A percentile compares a stretch with the other conserved stretches of the same genome.
phyloP scores from a whole-genome alignment of 495 filamentous ascomycete genomes.

The Penicillium lagena region DNA sequence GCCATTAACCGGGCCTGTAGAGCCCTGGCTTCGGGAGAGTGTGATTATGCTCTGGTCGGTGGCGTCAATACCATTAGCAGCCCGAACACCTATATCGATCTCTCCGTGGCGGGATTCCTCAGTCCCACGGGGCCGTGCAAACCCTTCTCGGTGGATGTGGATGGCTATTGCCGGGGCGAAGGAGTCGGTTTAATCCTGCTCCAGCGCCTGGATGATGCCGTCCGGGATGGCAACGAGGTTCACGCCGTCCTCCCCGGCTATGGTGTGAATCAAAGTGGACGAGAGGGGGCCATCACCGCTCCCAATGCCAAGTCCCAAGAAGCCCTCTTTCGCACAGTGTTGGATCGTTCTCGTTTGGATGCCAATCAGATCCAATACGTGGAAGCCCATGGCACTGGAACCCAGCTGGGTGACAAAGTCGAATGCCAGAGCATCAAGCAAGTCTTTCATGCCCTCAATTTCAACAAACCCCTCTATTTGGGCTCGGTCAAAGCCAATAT shows the following conservation, averaged over 20 bases:
- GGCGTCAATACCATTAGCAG: slow-evolving; percentile 32
- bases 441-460: slow-evolving; percentile 18
- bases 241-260: slow-evolving; percentile 53
- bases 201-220: slow-evolving; percentile 53
- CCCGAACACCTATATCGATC: slow-evolving; percentile 21
- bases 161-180: slow-evolving; percentile 35
- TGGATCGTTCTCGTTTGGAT: slow-evolving; percentile 1
- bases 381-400: slow-evolving; percentile 40
- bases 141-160: slow-evolving; percentile 40
- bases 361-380: slow-evolving; percentile 15
- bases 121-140: slow-evolving; percentile 54
- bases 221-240: slow-evolving; percentile 55
- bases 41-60: slow-evolving; percentile 22
- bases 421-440: slow-evolving; percentile 21
- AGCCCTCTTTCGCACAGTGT: slow-evolving; percentile 13
- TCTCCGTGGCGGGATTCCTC: slow-evolving; percentile 33
- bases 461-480: slow-evolving; percentile 10
- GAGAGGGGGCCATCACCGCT: slow-evolving; percentile 57
- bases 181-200: slow-evolving; percentile 27
- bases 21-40: slow-evolving; percentile 25
- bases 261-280: slow-evolving; percentile 53
- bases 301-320: slow-evolving; percentile 24
- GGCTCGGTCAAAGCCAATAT: slow-evolving; percentile 37
- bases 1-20: slow-evolving; percentile 26
- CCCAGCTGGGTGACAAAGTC: slow-evolving; percentile 30